Evolutionary conservation across 2,329 filamentous ascomycete species (phyloP).

Genomic region (Sporothrix variecibatus): DNA sequence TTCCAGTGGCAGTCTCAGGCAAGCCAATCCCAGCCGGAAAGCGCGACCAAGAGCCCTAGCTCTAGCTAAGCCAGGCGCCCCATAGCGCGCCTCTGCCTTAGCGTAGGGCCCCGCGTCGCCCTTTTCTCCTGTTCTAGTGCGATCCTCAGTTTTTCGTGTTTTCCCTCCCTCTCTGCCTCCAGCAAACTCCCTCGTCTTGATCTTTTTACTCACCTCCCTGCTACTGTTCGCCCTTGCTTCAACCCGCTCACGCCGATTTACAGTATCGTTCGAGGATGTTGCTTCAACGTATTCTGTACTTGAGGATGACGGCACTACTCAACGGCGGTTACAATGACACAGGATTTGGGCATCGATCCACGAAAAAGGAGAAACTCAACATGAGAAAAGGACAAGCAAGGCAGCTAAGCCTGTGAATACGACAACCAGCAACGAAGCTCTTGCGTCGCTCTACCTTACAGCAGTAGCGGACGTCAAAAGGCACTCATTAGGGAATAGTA

Average conservation of each 20-base stretch:
- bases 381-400: background rate
- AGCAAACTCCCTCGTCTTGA: background rate
- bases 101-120: background rate
- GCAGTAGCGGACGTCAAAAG: background rate
- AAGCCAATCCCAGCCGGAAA: background rate
- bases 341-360: background rate
- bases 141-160: conserved; percentile 2
- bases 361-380: background rate
- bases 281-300: background rate
- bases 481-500: background rate
- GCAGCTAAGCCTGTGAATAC: background rate
- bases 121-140: background rate
- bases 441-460: background rate
- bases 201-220: background rate
- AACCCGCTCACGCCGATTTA: background rate
- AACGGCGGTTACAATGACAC: background rate
- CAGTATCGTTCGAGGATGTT: background rate
- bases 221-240: conserved; percentile 1
- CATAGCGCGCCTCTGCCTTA: conserved; percentile 1
- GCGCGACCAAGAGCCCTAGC: background rate
- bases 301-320: background rate
- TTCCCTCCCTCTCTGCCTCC: background rate
- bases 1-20: background rate
- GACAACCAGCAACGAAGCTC: background rate
- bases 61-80: background rate